Evolutionary conservation across 257 asterid species (phyloP).

Genomic region (Fraxinus quadrangulata): DNA sequence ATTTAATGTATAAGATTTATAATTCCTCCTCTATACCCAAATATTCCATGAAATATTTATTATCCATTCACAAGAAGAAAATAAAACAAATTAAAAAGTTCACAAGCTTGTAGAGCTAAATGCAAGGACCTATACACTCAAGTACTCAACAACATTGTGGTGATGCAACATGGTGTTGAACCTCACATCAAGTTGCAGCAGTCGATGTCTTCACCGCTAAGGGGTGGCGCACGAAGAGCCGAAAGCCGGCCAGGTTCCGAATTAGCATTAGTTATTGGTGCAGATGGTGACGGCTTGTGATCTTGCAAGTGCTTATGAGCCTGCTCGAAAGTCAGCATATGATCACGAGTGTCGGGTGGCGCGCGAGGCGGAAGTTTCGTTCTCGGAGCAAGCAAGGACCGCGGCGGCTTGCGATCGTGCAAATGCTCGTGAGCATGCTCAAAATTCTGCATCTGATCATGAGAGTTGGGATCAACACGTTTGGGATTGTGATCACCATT

Average conservation of each 20-base stretch:
- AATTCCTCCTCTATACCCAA: not conserved
- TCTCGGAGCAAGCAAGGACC: not conserved
- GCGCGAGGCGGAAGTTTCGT: not conserved
- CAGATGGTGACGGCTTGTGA: not conserved
- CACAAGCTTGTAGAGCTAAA: not conserved
- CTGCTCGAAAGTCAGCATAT: not conserved
- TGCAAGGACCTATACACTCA: conserved; percentile 11
- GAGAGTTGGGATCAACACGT: not conserved
- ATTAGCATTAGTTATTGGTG: not conserved
- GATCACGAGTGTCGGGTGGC: not conserved
- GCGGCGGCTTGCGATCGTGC: not conserved
- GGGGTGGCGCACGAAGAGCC: not conserved
- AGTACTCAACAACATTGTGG: not conserved
- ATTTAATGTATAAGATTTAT: no score
- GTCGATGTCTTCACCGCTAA: conserved; percentile 3
- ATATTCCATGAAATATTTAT: not conserved
- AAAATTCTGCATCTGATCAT: not conserved
- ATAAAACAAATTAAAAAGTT: not conserved
- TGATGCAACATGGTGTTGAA: not conserved
- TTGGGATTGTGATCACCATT: not conserved
- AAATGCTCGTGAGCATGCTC: not conserved
- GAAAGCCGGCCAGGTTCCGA: not conserved
- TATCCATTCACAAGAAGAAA: not conserved
- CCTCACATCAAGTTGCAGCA: conserved; percentile 33
- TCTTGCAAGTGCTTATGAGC: not conserved